phyloP scores from a whole-genome alignment of 768 basidiomycete species.

The Boletus rubropictus region DNA sequence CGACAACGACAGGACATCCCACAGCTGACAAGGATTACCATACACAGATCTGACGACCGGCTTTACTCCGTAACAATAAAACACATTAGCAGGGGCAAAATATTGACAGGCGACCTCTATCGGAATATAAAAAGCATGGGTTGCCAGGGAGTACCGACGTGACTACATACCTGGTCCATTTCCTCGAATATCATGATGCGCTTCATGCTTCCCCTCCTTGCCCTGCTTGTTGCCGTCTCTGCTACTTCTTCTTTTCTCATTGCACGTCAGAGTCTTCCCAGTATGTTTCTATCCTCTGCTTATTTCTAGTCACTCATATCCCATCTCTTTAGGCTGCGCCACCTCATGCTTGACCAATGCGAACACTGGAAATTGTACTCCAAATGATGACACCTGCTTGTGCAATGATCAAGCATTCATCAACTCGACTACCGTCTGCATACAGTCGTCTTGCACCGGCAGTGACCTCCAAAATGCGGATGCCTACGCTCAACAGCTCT shows the following conservation, averaged over 20 bases:
- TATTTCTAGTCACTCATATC: not conserved
- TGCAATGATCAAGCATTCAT: constrained; percentile 49
- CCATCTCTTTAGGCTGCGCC: constrained; percentile 43
- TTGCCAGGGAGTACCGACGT: too few species aligned
- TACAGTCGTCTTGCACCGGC: constrained; percentile 41
- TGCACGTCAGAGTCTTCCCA: constrained; percentile 17
- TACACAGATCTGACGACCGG: not conserved
- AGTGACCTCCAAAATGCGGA: constrained; percentile 43
- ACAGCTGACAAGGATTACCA: not conserved
- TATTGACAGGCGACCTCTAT: too few species aligned
- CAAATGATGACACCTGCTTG: constrained; percentile 51
- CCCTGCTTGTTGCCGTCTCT: constrained; percentile 11
- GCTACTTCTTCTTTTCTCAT: constrained; percentile 18
- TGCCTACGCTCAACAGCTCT: constrained; percentile 36
- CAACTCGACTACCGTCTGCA: constrained; percentile 42
- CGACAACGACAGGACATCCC: not conserved
- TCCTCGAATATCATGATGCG: constrained; percentile 9
- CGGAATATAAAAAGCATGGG: not conserved
- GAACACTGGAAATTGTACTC: constrained; percentile 40
- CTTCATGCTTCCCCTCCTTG: constrained; percentile 10
- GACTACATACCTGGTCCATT: not conserved
- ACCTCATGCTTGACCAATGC: constrained; percentile 41
- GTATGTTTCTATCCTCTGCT: constrained; percentile 15
- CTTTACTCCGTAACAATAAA: not conserved
- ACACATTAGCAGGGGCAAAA: not conserved